Evolutionary conservation across 208 protist species (phyloP).

Genomic region (Herpetomonas tarakana): DNA sequence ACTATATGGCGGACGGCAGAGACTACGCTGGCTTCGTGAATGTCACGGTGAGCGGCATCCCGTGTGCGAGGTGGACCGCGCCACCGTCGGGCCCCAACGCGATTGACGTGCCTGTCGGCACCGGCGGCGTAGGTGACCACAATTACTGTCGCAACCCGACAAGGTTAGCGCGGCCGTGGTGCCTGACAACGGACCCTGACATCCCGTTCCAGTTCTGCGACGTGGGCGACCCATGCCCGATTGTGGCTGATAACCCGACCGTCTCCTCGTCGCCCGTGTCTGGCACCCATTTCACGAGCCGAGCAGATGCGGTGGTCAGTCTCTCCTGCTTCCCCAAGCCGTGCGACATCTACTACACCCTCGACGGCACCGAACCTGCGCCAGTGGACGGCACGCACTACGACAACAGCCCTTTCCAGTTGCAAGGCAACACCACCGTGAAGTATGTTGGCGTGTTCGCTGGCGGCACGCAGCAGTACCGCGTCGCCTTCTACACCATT

Average conservation of each 20-base stretch:
- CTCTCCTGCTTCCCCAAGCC: conserved; percentile 43
- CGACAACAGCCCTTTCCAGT: conserved; percentile 23
- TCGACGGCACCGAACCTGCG: conserved; percentile 23
- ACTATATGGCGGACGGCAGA: conserved; percentile 35
- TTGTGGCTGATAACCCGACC: not conserved
- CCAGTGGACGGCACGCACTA: conserved; percentile 16
- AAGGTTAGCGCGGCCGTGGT: conserved; percentile 29
- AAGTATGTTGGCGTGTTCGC: conserved; percentile 35
- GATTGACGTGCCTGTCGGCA: conserved; percentile 22
- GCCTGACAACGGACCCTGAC: conserved; percentile 45
- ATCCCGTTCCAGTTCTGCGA: conserved; percentile 50
- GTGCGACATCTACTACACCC: conserved; percentile 58
- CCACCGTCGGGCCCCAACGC: conserved; percentile 37
- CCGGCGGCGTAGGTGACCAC: conserved; percentile 51
- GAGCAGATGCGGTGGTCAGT: conserved; percentile 9
- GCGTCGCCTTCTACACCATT: conserved; percentile 38
- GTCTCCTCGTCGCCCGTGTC: not conserved
- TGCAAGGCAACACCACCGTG: conserved; percentile 31
- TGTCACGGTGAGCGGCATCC: conserved; percentile 34
- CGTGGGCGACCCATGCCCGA: conserved; percentile 40
- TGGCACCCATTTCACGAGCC: not conserved
- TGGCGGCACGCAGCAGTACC: conserved; percentile 13
- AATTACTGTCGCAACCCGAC: conserved; percentile 77
- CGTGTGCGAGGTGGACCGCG: conserved; percentile 51
- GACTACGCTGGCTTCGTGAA: conserved; percentile 73